Evolutionary conservation across 768 basidiomycete genomes (phyloP).

Genomic region (Kwoniella shandongensis): DNA sequence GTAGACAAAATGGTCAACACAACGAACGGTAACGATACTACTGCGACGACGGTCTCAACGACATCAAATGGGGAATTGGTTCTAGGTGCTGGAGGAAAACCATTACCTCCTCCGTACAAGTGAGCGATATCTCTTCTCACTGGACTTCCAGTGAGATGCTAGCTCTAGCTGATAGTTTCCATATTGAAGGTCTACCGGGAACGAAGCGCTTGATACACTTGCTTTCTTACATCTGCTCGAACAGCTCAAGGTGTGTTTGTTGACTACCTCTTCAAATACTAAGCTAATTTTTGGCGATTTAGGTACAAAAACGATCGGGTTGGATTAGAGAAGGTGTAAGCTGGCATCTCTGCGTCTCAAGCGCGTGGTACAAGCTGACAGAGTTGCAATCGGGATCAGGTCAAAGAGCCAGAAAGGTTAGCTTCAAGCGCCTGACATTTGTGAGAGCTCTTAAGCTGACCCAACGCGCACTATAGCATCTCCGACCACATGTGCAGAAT

Average conservation of each 20-base stretch:
- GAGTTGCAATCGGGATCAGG: slow-evolving; percentile 56
- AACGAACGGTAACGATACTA: too few species aligned
- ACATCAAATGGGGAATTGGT: slow-evolving; percentile 1
- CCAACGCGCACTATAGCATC: slow-evolving; percentile 59
- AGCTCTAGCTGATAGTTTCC: neutral
- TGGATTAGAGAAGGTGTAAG: slow-evolving; percentile 82
- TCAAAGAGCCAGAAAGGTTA: slow-evolving; percentile 83
- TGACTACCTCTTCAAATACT: neutral
- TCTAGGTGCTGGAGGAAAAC: slow-evolving; percentile 49
- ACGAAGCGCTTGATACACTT: slow-evolving; percentile 67
- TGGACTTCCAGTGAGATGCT: neutral
- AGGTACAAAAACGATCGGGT: slow-evolving; percentile 79
- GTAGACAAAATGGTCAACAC: slow-evolving; percentile 22
- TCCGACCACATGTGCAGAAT: slow-evolving; percentile 93
- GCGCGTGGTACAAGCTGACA: slow-evolving; percentile 9
- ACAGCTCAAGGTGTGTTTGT: slow-evolving; percentile 71
- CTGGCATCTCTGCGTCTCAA: slow-evolving; percentile 5
- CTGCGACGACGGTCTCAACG: neutral
- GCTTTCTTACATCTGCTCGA: slow-evolving; percentile 90
- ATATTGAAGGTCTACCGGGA: slow-evolving; percentile 53
- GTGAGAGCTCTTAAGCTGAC: slow-evolving; percentile 2
- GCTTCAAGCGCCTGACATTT: too few species aligned
- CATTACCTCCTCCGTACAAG: slow-evolving; percentile 49
- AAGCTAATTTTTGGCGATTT: neutral
- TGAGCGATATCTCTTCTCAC: slow-evolving; percentile 16